Evolutionary conservation across 495 filamentous ascomycete species (phyloP).

Genomic region (Penicillium ochrochloron): DNA sequence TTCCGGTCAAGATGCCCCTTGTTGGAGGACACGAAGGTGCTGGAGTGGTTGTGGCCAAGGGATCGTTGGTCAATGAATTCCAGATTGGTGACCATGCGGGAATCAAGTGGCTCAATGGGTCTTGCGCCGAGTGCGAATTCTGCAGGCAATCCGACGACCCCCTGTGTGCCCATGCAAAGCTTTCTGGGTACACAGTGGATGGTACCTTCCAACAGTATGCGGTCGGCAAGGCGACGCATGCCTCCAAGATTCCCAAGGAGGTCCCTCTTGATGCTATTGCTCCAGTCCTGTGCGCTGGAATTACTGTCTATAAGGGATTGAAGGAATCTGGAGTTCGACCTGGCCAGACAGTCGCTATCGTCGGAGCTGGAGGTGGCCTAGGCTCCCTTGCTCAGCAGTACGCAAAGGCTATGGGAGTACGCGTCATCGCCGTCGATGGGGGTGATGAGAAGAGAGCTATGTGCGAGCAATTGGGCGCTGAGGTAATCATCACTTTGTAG

Average conservation of each 20-base stretch:
- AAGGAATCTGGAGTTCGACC: slow-evolving; percentile 71
- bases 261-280: slow-evolving; percentile 76
- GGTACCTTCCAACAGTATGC: slow-evolving; percentile 92
- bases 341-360: slow-evolving; percentile 79
- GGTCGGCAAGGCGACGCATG: slow-evolving; percentile 82
- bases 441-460: slow-evolving; percentile 76
- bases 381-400: slow-evolving; percentile 84
- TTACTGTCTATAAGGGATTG: slow-evolving; percentile 89
- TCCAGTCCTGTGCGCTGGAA: slow-evolving; percentile 82
- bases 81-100: slow-evolving; percentile 82
- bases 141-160: slow-evolving; percentile 78
- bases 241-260: slow-evolving; percentile 77
- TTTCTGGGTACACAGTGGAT: slow-evolving; percentile 91
- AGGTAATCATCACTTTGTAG: slow-evolving; percentile 18
- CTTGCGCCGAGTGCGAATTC: slow-evolving; percentile 77
- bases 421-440: slow-evolving; percentile 73
- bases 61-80: slow-evolving; percentile 71
- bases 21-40: slow-evolving; percentile 95
- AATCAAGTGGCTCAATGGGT: slow-evolving; percentile 90
- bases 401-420: slow-evolving; percentile 83
- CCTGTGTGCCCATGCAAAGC: slow-evolving; percentile 70
- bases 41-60: slow-evolving; percentile 80
- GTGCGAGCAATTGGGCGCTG: slow-evolving; percentile 66
- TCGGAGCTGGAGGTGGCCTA: slow-evolving; percentile 84
- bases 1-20: slow-evolving; percentile 76